Evolutionary conservation across 2,329 filamentous ascomycete genomes (phyloP).

Genomic region (Dactylella cylindrospora): DNA sequence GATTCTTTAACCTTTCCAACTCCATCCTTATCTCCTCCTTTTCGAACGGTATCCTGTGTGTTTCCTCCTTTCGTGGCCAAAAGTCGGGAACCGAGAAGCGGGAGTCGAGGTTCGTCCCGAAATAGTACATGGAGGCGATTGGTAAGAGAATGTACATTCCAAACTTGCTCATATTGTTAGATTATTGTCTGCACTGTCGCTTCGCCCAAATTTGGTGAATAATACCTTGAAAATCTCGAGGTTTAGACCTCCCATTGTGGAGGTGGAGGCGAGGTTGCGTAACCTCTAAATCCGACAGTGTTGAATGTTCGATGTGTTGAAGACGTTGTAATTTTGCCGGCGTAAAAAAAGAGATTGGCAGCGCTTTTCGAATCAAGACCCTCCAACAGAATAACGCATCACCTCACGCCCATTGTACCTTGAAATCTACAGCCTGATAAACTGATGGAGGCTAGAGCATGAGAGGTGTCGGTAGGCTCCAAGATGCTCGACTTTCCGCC

Average conservation of each 20-base stretch:
- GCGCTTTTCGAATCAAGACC: too few relatives aligned
- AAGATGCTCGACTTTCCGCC: too few relatives aligned
- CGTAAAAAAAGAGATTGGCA: too few relatives aligned
- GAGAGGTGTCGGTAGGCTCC: too few relatives aligned
- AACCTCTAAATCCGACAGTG: too few relatives aligned
- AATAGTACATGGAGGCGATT: conserved; percentile 99
- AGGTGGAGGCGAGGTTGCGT: too few relatives aligned
- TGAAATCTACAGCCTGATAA: too few relatives aligned
- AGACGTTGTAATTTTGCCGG: too few relatives aligned
- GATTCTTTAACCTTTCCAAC: conserved; percentile 62
- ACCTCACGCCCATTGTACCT: too few relatives aligned
- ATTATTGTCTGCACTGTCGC: conserved; percentile 9
- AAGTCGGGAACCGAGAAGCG: conserved; percentile 87
- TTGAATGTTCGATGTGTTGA: too few relatives aligned
- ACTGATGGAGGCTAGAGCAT: too few relatives aligned
- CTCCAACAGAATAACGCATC: too few relatives aligned
- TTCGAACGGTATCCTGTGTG: conserved; percentile 74
- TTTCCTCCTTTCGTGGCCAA: conserved; percentile 82
- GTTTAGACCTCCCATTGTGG: conserved; percentile 74
- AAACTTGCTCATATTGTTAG: conserved; percentile 64
- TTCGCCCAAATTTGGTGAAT: neutral
- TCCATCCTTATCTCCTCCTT: conserved; percentile 81
- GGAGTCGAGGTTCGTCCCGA: conserved; percentile 94
- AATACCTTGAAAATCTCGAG: conserved; percentile 90
- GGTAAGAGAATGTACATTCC: conserved; percentile 99